A percentile compares a stretch with the other conserved stretches of the same genome.
These are phyloP conservation scores for Moniliella sp. DNA, from an alignment of 1,284 basidiomycete genomes.

Conservation along the genomic window DNA sequence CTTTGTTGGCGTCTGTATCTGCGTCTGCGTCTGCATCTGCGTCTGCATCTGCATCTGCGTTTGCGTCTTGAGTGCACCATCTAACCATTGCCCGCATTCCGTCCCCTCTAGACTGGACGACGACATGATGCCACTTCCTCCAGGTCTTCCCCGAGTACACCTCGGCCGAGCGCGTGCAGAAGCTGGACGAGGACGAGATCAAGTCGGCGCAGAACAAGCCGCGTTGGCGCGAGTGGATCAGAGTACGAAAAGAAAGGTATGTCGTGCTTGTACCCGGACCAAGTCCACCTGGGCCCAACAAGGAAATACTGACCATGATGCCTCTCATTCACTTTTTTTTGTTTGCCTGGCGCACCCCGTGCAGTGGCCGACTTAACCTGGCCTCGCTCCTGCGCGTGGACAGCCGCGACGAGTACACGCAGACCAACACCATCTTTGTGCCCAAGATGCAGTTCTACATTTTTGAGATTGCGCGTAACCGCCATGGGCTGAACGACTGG, in stretches of 20 bases:
- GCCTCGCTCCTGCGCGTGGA: constrained; percentile 77
- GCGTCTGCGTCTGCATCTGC: too few relatives aligned
- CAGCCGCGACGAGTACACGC: constrained; percentile 59
- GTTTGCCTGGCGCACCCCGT: too few relatives aligned
- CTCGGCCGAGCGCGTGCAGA: constrained; percentile 45
- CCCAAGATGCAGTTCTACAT: constrained; percentile 59
- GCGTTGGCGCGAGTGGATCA: constrained; percentile 72
- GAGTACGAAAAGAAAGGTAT: constrained; percentile 43
- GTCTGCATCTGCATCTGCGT: too few relatives aligned
- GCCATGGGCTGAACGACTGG: constrained; percentile 68
- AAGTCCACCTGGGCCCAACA: too few relatives aligned
- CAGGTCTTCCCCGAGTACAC: constrained; percentile 62
- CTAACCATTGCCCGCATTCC: too few relatives aligned
- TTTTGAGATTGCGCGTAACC: constrained; percentile 80
- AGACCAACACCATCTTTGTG: constrained; percentile 74
- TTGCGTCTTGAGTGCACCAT: too few relatives aligned
- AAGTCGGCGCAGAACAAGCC: constrained; percentile 77
- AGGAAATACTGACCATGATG: too few relatives aligned
- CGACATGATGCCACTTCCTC: constrained; percentile 63
- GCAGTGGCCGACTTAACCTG: constrained; percentile 77
- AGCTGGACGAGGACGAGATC: constrained; percentile 78
- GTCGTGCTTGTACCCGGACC: too few relatives aligned
- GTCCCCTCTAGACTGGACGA: constrained; percentile 56
- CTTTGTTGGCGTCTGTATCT: too few relatives aligned
- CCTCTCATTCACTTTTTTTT: too few relatives aligned